Evolutionary conservation across 768 basidiomycete species (phyloP).

Genomic region (Macrolepiota dolichaula): DNA sequence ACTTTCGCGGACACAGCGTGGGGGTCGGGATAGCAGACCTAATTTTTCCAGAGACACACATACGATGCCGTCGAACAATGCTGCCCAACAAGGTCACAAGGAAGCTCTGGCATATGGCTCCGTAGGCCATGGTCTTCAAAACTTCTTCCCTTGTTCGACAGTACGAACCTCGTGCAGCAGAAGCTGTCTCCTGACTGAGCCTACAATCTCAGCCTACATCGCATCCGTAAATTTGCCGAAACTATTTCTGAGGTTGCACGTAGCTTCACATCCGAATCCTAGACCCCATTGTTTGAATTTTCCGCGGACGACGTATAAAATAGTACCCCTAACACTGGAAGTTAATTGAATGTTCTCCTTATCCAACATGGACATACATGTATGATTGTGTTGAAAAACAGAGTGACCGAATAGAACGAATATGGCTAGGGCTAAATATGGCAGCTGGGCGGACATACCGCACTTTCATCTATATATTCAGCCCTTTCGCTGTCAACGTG

Average conservation of each 20-base stretch:
- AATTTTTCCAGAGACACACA: neutral
- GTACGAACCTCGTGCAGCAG: constrained; percentile 7
- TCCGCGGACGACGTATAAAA: too few species aligned
- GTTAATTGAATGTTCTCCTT: too few species aligned
- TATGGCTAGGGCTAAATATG: neutral
- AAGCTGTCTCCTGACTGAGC: neutral
- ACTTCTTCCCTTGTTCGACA: neutral
- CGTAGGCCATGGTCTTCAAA: neutral
- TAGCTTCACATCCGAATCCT: neutral
- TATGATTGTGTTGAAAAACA: too few species aligned
- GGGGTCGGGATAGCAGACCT: too few species aligned
- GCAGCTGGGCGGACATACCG: neutral
- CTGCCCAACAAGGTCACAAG: neutral
- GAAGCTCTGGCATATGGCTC: neutral
- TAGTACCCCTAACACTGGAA: too few species aligned
- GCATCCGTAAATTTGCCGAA: neutral
- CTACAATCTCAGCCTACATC: neutral
- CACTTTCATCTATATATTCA: neutral
- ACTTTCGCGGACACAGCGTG: neutral
- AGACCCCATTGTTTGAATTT: too few species aligned
- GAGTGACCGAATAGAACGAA: neutral
- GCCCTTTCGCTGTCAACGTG: neutral
- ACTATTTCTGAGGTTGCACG: neutral
- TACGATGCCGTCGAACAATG: neutral
- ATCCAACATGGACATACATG: too few species aligned